phyloP scores from a whole-genome alignment of 768 basidiomycete genomes.

The Mycena alexandri region DNA sequence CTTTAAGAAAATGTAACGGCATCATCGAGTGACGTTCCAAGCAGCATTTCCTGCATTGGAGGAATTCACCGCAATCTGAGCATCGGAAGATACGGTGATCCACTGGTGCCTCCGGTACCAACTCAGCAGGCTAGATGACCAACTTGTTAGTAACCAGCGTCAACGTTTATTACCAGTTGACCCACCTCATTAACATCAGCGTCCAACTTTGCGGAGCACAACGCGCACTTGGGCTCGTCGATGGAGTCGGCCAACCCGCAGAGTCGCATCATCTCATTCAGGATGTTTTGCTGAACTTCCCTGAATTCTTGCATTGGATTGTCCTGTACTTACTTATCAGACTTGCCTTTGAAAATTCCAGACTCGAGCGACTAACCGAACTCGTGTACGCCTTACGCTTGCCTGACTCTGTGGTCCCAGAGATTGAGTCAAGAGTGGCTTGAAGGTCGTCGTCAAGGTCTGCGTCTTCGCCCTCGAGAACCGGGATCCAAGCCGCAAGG shows the following conservation, averaged over 20 bases:
- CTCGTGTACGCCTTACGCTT: background rate
- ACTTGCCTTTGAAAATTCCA: too few relatives aligned
- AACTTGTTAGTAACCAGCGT: too few relatives aligned
- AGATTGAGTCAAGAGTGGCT: background rate
- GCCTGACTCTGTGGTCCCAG: background rate
- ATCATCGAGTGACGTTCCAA: too few relatives aligned
- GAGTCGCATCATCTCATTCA: background rate
- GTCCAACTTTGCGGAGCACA: too few relatives aligned
- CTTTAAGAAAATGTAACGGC: too few relatives aligned
- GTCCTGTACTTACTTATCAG: too few relatives aligned
- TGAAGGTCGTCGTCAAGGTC: background rate
- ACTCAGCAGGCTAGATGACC: too few relatives aligned
- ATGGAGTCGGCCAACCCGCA: background rate
- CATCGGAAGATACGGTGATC: background rate
- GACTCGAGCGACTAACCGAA: background rate
- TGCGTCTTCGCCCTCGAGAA: background rate
- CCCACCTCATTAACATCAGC: too few relatives aligned
- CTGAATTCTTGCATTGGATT: background rate
- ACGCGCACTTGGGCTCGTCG: background rate
- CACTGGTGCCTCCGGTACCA: too few relatives aligned
- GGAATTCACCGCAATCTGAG: background rate
- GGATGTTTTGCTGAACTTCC: background rate
- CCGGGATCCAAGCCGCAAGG: background rate
- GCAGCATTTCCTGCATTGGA: background rate
- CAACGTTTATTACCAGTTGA: too few relatives aligned